Percentiles rank a stretch among this genome's conserved stretches.
These are phyloP conservation scores for Cyclotella distinguenda DNA, from an alignment of 108 stramenopile species.

Conservation along the genomic window DNA sequence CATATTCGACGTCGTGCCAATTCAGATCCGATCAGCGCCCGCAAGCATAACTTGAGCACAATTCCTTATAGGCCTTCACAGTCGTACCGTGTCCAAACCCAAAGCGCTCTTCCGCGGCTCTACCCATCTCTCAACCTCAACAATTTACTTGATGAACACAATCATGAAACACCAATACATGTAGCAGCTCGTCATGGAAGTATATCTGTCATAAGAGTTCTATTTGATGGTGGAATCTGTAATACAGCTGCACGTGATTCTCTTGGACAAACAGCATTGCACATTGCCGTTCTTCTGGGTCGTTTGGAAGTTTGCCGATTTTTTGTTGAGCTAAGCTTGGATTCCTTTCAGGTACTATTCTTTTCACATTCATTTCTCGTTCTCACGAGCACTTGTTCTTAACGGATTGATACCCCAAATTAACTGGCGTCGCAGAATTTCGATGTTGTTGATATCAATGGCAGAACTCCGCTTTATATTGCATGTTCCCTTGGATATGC, in stretches of 20 bases:
- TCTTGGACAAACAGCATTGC: constrained; percentile 34
- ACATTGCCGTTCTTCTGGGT: constrained; percentile 17
- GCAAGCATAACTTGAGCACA: no score
- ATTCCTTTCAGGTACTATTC: constrained; percentile 14
- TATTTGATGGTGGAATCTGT: constrained; percentile 25
- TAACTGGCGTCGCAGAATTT: constrained; percentile 5
- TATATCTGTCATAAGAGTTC: constrained; percentile 17
- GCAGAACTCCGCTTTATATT: constrained; percentile 40
- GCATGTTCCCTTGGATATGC: constrained; percentile 34
- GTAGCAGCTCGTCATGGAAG: constrained; percentile 35
- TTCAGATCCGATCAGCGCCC: constrained; percentile 3
- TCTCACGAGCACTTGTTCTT: no score
- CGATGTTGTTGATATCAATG: constrained; percentile 33
- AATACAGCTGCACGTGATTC: constrained; percentile 32
- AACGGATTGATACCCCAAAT: no score
- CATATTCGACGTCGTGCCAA: not conserved
- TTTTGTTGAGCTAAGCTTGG: constrained; percentile 13
- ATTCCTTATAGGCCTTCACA: no score
- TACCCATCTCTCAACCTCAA: constrained; percentile 34
- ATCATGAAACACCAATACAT: constrained; percentile 41
- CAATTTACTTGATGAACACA: constrained; percentile 18
- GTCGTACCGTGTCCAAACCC: not conserved
- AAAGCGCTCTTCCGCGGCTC: constrained; percentile 4
- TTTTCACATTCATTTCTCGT: not conserved
- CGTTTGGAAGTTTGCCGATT: constrained; percentile 22